phyloP scores from a whole-genome alignment of 2,329 filamentous ascomycete species.

The Trichophyton schoenleinii region DNA sequence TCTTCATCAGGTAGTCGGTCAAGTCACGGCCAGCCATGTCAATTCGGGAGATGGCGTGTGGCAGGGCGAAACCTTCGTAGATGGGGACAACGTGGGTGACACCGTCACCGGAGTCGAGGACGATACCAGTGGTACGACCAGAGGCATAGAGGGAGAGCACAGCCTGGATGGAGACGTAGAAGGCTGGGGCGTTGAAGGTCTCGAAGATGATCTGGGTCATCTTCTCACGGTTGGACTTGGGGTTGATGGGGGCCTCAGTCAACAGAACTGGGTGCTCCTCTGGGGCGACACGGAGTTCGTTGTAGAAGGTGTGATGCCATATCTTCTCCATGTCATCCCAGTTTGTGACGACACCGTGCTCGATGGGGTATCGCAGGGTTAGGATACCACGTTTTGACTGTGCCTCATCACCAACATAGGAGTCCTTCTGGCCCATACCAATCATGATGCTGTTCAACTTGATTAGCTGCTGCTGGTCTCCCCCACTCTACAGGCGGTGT shows the following conservation, averaged over 20 bases:
- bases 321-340: constrained; percentile 99
- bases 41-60: constrained; percentile 99
- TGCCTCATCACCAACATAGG: constrained; percentile 99
- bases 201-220: constrained; percentile 99
- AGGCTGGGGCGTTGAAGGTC: constrained; percentile 99
- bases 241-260: constrained; percentile 99
- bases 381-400: constrained; percentile 99
- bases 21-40: constrained; percentile 99
- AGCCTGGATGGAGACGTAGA: constrained; percentile 99
- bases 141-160: constrained; percentile 98
- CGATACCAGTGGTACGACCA: constrained; percentile 99
- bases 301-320: constrained; percentile 99
- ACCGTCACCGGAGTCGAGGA: constrained; percentile 99
- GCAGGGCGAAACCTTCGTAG: constrained; percentile 99
- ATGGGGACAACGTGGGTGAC: constrained; percentile 99
- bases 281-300: constrained; percentile 98
- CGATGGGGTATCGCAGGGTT: constrained; percentile 97
- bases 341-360: constrained; percentile 99
- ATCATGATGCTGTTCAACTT: constrained; percentile 80
- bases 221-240: constrained; percentile 99
- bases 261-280: constrained; percentile 99
- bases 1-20: constrained; percentile 99
- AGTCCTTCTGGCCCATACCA: constrained; percentile 99
- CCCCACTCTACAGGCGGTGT: too few species aligned
- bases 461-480: too few species aligned